These are phyloP conservation scores for Samsoniella hepiali DNA, from an alignment of 2,329 filamentous ascomycete species.

Conservation along the genomic window DNA sequence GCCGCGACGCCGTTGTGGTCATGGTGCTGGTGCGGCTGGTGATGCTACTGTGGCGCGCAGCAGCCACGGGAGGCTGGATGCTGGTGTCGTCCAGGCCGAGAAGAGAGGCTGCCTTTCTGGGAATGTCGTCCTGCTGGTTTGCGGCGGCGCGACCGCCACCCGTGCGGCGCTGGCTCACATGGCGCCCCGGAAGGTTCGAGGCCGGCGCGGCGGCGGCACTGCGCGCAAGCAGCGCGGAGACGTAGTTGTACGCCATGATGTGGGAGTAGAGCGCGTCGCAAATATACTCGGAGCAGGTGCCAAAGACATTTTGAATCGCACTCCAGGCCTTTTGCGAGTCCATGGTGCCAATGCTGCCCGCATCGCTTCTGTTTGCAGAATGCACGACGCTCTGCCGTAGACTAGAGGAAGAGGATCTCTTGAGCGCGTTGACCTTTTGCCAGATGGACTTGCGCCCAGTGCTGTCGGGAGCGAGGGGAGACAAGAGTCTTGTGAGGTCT, in stretches of 20 bases:
- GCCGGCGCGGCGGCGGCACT: constrained; percentile 17
- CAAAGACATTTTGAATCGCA: constrained; percentile 51
- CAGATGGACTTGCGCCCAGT: constrained; percentile 32
- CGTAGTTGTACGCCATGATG: constrained; percentile 57
- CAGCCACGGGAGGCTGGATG: not conserved
- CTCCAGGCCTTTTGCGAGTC: constrained; percentile 38
- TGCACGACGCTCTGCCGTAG: not conserved
- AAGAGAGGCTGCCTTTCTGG: constrained; percentile 51
- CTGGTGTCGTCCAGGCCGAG: constrained; percentile 41
- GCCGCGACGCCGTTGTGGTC: constrained; percentile 21
- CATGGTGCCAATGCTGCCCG: constrained; percentile 13
- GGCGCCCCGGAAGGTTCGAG: constrained; percentile 17
- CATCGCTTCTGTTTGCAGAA: constrained; percentile 9
- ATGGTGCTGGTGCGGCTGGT: constrained; percentile 27
- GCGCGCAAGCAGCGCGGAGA: constrained; percentile 34
- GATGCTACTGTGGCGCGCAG: constrained; percentile 24
- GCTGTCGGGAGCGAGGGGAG: constrained; percentile 20
- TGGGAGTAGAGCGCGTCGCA: constrained; percentile 60
- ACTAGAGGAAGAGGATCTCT: constrained; percentile 23
- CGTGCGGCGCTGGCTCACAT: constrained; percentile 20
- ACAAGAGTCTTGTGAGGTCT: constrained; percentile 25
- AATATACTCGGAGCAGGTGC: constrained; percentile 49
- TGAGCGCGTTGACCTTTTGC: constrained; percentile 35
- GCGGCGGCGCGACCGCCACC: constrained; percentile 21
- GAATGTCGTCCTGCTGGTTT: constrained; percentile 35